Percentiles rank a stretch among this genome's conserved stretches.
Conservation (phyloP, 768 basidiomycete genomes). For the Tephrocybe sp. region DNA sequence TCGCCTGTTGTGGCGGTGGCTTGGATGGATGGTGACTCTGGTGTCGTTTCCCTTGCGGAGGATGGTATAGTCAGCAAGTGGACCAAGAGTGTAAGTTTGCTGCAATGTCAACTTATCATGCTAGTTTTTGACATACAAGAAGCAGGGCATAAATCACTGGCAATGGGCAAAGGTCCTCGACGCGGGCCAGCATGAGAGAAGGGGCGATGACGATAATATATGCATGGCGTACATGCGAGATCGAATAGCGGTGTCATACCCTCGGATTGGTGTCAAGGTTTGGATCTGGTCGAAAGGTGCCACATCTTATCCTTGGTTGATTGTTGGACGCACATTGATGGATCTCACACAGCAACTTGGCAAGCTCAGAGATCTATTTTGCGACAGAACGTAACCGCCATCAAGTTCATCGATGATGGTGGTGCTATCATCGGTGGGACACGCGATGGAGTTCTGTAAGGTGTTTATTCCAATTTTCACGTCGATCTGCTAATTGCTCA, state of each 20-base stretch:
- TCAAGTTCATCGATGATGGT: constrained; percentile 65
- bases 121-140: not conserved
- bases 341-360: constrained; percentile 51
- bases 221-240: constrained; percentile 59
- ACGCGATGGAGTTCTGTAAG: constrained; percentile 66
- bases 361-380: constrained; percentile 62
- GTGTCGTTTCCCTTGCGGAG: constrained; percentile 54
- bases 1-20: constrained; percentile 46
- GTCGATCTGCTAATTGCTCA: constrained; percentile 8
- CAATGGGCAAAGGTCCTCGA: constrained; percentile 56
- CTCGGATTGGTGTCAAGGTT: constrained; percentile 59
- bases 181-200: constrained; percentile 37
- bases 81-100: constrained; percentile 49
- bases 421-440: constrained; percentile 68
- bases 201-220: constrained; percentile 35
- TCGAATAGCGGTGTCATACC: constrained; percentile 63
- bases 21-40: constrained; percentile 62
- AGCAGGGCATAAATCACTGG: constrained; percentile 52
- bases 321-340: constrained; percentile 6
- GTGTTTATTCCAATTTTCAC: constrained; percentile 17
- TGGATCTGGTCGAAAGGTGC: constrained; percentile 63
- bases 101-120: not conserved
- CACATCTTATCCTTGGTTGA: not conserved
- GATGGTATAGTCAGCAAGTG: constrained; percentile 63
- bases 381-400: constrained; percentile 62